Percentiles rank a stretch among this genome's conserved stretches.
Evolutionary conservation across 176 grass and related monocot genomes (phyloP).

Genomic region (Bolboschoenus planiculmis): DNA sequence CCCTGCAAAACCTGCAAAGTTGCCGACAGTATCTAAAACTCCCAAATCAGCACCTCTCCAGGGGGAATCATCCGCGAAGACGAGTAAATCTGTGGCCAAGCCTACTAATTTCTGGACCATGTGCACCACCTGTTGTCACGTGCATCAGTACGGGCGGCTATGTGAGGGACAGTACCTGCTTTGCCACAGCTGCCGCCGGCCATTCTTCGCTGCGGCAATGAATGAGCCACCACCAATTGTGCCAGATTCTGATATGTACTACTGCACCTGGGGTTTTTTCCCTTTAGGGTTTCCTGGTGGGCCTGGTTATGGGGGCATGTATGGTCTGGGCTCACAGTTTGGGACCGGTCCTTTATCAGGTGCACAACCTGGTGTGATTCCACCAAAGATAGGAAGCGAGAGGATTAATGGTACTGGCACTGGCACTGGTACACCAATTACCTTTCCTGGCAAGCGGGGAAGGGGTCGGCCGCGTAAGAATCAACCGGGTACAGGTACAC

Average conservation of each 20-base stretch:
- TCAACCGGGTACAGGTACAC: not conserved
- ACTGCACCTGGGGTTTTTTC: slow-evolving; percentile 92
- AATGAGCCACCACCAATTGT: slow-evolving; percentile 56
- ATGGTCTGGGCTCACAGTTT: slow-evolving; percentile 22
- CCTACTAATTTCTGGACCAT: slow-evolving; percentile 53
- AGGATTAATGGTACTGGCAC: not conserved
- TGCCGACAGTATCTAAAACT: not conserved
- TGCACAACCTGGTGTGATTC: not conserved
- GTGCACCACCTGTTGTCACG: slow-evolving; percentile 50
- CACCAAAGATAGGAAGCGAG: not conserved
- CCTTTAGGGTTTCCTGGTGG: slow-evolving; percentile 72
- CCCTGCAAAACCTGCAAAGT: not conserved
- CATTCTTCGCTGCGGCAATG: slow-evolving; percentile 62
- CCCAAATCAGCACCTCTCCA: not conserved
- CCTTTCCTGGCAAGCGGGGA: not conserved
- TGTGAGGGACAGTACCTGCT: slow-evolving; percentile 46
- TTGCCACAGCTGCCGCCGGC: slow-evolving; percentile 50
- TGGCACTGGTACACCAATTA: not conserved
- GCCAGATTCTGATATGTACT: slow-evolving; percentile 77
- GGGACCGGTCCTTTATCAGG: not conserved
- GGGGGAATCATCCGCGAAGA: not conserved
- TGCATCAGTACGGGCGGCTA: slow-evolving; percentile 60
- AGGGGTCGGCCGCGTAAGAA: slow-evolving; percentile 19
- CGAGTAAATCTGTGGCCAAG: slow-evolving; percentile 5
- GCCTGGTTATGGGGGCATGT: slow-evolving; percentile 41